phyloP scores from a whole-genome alignment of 352 stramenopile genomes.

The Phytophthora nicotianae region DNA sequence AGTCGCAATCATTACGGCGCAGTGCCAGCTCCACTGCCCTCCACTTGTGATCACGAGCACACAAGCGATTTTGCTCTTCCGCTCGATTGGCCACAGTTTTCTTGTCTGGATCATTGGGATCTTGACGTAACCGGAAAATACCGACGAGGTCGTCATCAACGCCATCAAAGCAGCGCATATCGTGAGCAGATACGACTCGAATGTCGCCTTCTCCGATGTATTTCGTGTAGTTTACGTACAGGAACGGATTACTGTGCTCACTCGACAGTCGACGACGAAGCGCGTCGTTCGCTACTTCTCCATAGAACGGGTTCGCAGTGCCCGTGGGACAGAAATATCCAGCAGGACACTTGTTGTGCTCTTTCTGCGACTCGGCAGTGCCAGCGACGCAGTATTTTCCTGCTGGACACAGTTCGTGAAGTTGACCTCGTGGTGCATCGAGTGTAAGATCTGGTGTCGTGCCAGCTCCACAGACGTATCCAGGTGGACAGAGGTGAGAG shows the following conservation, averaged over 20 bases:
- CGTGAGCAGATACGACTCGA: constrained; percentile 88
- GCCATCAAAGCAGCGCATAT: constrained; percentile 91
- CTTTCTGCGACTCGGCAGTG: constrained; percentile 86
- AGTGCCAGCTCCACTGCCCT: constrained; percentile 88
- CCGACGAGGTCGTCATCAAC: constrained; percentile 80
- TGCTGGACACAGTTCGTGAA: constrained; percentile 88
- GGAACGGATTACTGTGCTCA: constrained; percentile 78
- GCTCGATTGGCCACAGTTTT: constrained; percentile 62
- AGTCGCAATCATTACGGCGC: constrained; percentile 93
- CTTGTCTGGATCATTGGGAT: constrained; percentile 8
- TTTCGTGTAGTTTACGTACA: constrained; percentile 74
- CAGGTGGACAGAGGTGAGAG: constrained; percentile 82
- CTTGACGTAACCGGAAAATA: constrained; percentile 47
- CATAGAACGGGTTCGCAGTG: constrained; percentile 87
- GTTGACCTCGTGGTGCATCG: constrained; percentile 87
- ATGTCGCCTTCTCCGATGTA: constrained; percentile 92
- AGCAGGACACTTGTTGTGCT: constrained; percentile 78
- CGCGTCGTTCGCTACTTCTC: constrained; percentile 91
- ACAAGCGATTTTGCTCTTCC: constrained; percentile 79
- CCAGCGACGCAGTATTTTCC: constrained; percentile 89
- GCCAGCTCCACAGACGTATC: constrained; percentile 94
- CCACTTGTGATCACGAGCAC: constrained; percentile 95
- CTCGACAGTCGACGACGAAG: constrained; percentile 72
- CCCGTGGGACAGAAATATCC: constrained; percentile 97
- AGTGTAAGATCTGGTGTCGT: constrained; percentile 94